Evolutionary conservation across 257 asterid species (phyloP).

Genomic region (Solanum etuberosum): DNA sequence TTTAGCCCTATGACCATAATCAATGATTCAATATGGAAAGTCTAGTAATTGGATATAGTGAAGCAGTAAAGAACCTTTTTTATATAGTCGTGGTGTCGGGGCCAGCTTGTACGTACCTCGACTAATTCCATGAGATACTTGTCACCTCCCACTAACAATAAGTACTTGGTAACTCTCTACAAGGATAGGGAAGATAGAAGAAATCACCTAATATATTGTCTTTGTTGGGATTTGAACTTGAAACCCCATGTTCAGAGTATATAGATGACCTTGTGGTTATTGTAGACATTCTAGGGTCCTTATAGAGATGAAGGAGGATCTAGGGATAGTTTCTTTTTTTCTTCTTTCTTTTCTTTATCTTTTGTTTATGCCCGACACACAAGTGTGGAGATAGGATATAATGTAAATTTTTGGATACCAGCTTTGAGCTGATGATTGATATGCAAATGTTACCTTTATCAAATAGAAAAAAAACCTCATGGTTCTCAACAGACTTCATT

Average conservation of each 20-base stretch:
- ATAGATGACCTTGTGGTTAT: too few relatives aligned
- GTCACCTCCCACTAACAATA: neutral
- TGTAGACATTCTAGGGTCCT: too few relatives aligned
- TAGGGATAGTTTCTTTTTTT: too few relatives aligned
- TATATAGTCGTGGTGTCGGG: neutral
- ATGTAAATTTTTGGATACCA: too few relatives aligned
- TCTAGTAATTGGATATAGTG: neutral
- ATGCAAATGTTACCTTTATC: too few relatives aligned
- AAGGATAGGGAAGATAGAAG: neutral
- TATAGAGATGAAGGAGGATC: too few relatives aligned
- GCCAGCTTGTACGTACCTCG: neutral
- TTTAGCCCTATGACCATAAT: neutral
- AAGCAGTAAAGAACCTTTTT: neutral
- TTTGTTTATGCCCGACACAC: too few relatives aligned
- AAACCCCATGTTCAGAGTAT: neutral
- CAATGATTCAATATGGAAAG: neutral
- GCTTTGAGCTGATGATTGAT: too few relatives aligned
- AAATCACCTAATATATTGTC: neutral
- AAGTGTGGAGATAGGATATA: too few relatives aligned
- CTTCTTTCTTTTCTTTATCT: too few relatives aligned
- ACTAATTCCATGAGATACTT: neutral
- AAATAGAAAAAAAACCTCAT: neutral
- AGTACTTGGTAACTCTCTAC: neutral
- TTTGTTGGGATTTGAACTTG: neutral
- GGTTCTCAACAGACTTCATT: neutral